A percentile compares a stretch with the other conserved stretches of the same genome.
Evolutionary conservation across 768 basidiomycete genomes (phyloP).

Genomic region (Inosperma sp.): DNA sequence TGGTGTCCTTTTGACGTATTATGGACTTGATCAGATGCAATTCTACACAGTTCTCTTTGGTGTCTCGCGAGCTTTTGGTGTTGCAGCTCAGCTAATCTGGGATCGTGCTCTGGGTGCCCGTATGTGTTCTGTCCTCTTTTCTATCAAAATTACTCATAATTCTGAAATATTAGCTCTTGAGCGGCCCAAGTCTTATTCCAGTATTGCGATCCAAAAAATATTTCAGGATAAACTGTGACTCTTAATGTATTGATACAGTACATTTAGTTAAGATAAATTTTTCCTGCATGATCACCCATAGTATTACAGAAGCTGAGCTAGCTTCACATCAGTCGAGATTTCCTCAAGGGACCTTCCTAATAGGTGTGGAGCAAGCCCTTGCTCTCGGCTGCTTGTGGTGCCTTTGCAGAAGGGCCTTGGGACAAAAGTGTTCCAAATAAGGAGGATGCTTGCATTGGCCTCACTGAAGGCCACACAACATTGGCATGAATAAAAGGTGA

Average conservation of each 20-base stretch:
- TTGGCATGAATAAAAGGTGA: background rate
- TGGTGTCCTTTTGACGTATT: slow-evolving; percentile 80
- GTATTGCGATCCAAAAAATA: slow-evolving; percentile 71
- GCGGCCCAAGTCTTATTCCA: slow-evolving; percentile 89
- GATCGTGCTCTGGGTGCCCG: slow-evolving; percentile 90
- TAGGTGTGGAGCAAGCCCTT: slow-evolving; percentile 1
- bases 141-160: background rate
- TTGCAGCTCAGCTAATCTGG: slow-evolving; percentile 87
- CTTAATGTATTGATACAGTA: too few species aligned
- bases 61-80: slow-evolving; percentile 92
- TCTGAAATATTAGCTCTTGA: slow-evolving; percentile 56
- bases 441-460: background rate
- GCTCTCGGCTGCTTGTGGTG: too few species aligned
- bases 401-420: slow-evolving; percentile 13
- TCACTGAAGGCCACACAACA: background rate
- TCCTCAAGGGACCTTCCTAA: too few species aligned
- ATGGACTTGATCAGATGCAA: slow-evolving; percentile 85
- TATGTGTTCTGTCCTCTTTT: too few species aligned
- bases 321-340: too few species aligned
- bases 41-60: slow-evolving; percentile 98
- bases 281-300: too few species aligned
- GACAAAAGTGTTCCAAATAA: slow-evolving; percentile 11
- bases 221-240: slow-evolving; percentile 53
- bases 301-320: too few species aligned
- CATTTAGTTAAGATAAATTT: too few species aligned